phyloP scores from a whole-genome alignment of 1,284 basidiomycete genomes.

The Fomitopsis palustris region DNA sequence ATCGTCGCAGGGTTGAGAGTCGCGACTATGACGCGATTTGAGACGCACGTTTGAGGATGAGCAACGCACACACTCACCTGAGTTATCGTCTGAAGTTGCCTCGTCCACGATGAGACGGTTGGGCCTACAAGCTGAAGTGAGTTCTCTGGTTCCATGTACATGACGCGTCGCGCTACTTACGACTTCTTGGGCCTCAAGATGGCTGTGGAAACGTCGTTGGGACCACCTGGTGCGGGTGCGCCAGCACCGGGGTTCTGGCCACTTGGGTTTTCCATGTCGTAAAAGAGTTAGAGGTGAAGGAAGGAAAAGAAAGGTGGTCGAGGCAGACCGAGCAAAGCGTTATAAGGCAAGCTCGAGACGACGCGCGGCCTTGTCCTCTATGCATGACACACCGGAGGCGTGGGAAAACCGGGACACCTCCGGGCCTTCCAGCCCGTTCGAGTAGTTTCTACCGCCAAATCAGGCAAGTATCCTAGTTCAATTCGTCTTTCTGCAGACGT shows the following conservation, averaged over 20 bases:
- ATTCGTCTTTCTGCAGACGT: not conserved
- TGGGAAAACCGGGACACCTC: constrained; percentile 2
- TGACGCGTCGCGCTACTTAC: constrained; percentile 48
- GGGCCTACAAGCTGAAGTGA: constrained; percentile 50
- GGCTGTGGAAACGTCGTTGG: constrained; percentile 87
- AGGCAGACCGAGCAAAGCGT: constrained; percentile 16
- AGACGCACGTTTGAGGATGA: not conserved
- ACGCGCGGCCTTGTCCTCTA: constrained; percentile 39
- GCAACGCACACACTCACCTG: constrained; percentile 48
- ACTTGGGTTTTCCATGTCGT: constrained; percentile 53
- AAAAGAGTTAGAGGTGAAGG: constrained; percentile 7
- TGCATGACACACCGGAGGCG: constrained; percentile 2
- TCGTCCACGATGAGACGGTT: constrained; percentile 96
- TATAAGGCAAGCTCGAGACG: constrained; percentile 31
- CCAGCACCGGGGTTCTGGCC: constrained; percentile 45
- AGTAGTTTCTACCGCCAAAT: constrained; percentile 3
- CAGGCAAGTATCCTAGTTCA: not conserved
- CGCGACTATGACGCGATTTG: constrained; percentile 57
- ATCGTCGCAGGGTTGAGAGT: constrained; percentile 95
- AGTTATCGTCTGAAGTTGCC: constrained; percentile 88
- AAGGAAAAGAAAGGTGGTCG: constrained; percentile 18
- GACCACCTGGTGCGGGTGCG: constrained; percentile 64
- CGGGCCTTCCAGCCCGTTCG: constrained; percentile 6
- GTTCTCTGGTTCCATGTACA: constrained; percentile 6
- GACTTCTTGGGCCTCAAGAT: constrained; percentile 95